Evolutionary conservation across 805 yeast species (phyloP), one percentile per base, ranked within the genome.

Genomic region (Wickerhamomyces subpelliculosus): DNA sequence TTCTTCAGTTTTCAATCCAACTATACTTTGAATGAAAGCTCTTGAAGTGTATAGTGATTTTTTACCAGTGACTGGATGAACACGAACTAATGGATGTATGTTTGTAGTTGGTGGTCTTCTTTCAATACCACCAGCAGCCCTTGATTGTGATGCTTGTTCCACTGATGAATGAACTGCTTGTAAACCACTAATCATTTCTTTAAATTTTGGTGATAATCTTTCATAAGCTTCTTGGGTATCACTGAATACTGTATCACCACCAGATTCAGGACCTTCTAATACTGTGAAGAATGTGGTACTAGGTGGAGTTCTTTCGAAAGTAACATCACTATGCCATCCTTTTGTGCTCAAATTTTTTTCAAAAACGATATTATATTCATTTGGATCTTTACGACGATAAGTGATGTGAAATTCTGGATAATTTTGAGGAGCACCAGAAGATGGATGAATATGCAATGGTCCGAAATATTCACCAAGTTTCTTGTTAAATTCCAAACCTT

Each of bases 241-340:
- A n/a, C 84, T 73, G 54, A 81, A 84, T 34, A 81, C 63, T n/a
- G 86, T 84, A 57, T 84, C 93, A 44, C 93, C 93, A 38, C 90
- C 88, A 30, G 76, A 57, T 18, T 70, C 75, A 21, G 78, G 78
- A 26, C 69, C 67, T 41, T 80, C 83, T 34, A 81, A 62, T 40
- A 80, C 75, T 16, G 75, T 67, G 51, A 84, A 78, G 44, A 80
- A 72, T 1, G 94, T 83, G 40, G 73, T 65, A 13, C 83, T 83
- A 12, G 89, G 84, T 8, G 88, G 82, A 56, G 79, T 85, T 41
- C 68, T 67, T 57, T 82, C 89, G 55, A 79, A 83, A 24, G 85
- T 72, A 29, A 80, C 82, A 56, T 83, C 93, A 4, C 84, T 73
- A 59, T 83, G 90, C 84, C 84, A 83, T 7, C 55, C 55, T 21